These are phyloP conservation scores for Gentiana macrophylla DNA, from an alignment of 257 asterid species.

Conservation along the genomic window DNA sequence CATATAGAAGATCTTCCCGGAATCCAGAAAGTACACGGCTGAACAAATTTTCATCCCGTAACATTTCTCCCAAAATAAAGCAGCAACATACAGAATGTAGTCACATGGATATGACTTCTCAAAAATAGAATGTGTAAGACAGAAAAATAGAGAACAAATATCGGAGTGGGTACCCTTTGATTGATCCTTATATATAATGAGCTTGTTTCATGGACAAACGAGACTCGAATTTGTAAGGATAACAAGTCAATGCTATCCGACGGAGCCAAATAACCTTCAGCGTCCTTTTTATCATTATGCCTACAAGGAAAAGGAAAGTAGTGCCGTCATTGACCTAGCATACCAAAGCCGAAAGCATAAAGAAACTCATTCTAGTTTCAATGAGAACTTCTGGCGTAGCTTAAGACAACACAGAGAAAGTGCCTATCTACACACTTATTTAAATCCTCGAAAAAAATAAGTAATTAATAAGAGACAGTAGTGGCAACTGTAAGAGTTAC, in stretches of 20 bases:
- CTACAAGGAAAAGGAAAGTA: constrained; percentile 37
- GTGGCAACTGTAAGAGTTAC: no score
- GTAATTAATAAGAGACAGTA: no score
- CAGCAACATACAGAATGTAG: background rate
- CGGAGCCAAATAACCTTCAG: constrained; percentile 23
- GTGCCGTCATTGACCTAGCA: background rate
- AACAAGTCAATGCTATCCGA: constrained; percentile 36
- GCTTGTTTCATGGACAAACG: constrained; percentile 26
- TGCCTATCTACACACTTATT: no score
- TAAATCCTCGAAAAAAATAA: no score
- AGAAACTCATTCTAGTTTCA: constrained; percentile 2
- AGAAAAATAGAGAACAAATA: background rate
- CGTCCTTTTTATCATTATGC: constrained; percentile 42
- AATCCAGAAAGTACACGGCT: background rate
- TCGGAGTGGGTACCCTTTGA: constrained; percentile 33
- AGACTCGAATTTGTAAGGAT: constrained; percentile 47
- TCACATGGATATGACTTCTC: background rate
- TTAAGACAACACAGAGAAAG: no score
- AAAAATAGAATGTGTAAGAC: background rate
- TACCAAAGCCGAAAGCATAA: constrained; percentile 6
- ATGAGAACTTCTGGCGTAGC: background rate
- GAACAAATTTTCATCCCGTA: background rate
- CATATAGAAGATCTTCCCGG: no score
- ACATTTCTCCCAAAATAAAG: background rate
- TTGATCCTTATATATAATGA: constrained; percentile 49